Base-by-base conservation (phyloP, 768 basidiomycete genomes). In the Tylopilus intermedius region DNA sequence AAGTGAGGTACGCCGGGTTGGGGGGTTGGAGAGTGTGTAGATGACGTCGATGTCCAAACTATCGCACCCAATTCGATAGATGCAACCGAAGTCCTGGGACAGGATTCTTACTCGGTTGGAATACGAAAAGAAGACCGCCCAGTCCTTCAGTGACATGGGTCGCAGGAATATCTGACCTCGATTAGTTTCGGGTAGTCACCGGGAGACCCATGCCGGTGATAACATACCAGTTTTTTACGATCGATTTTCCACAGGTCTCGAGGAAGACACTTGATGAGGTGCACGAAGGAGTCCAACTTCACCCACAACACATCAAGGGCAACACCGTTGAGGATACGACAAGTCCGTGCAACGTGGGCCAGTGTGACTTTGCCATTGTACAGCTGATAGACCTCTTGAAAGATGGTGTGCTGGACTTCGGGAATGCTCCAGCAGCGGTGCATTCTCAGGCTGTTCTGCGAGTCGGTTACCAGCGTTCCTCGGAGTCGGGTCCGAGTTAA, bases 251-350 rank as follows among this genome's bases (percentile, higher is more conserved):
- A 68, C 8, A 69, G 48, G 49, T 67, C 66, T 37, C 45, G 66
- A 40, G 66, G 68, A 50, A 67, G 61, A 43, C 59, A 62, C 39
- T 54, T 53, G 18, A 67, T 22, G 40, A 69, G 59, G 18, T 45
- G 29, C n/a, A 53, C 39, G 50, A 67, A 58, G 3, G 59, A 64
- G 37, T 59, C 51, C 55, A 63, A 46, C 7, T 29, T 15, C 8
- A 29, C 53, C 66, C 68, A 67, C 39, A 68, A 24, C 2, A 57
- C 47, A 49, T 67, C 66, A 24, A 67, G 60, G 8, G 68, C 62
- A 5, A 49, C 24, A 14, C 48, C 43, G 38, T 51, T 57, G 41
- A 67, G 66, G 4, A 58, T 56, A 2, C 49, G 51, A 52, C 66
- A 70, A 8, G 63, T 62, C 40, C 68, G 58, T 2, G 66, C 68